Conservation (phyloP, 495 filamentous ascomycete genomes). For the Penicillium lagena region DNA sequence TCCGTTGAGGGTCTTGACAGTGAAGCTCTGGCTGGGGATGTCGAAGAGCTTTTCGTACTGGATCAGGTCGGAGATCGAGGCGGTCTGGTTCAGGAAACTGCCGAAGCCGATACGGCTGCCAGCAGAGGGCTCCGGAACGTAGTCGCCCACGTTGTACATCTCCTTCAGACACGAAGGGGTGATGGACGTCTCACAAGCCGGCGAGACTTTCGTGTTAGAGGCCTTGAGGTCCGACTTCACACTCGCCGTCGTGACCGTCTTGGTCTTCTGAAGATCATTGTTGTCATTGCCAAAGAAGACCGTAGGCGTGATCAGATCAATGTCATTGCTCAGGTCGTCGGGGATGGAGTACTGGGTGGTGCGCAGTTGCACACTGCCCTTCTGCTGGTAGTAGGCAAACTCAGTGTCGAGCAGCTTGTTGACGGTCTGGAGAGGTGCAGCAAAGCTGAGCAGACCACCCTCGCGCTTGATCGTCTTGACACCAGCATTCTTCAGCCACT, state of each 20-base stretch:
- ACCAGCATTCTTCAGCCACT: conserved; percentile 47
- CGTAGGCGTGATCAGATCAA: conserved; percentile 56
- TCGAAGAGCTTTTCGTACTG: conserved; percentile 20
- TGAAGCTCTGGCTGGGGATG: conserved; percentile 47
- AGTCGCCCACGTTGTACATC: conserved; percentile 51
- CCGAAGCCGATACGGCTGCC: conserved; percentile 49
- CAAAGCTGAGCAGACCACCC: conserved; percentile 43
- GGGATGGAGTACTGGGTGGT: conserved; percentile 62
- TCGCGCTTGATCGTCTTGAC: conserved; percentile 35
- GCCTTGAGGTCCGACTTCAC: conserved; percentile 8
- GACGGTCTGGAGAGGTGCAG: conserved; percentile 38
- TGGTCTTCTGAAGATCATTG: conserved; percentile 4
- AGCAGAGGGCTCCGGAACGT: conserved; percentile 36
- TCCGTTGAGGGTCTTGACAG: conserved; percentile 49
- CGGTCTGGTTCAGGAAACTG: conserved; percentile 49
- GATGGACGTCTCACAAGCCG: conserved; percentile 44
- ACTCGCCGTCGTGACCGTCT: conserved; percentile 10
- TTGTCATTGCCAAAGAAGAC: conserved; percentile 45
- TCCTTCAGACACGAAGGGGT: conserved; percentile 54
- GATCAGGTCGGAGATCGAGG: conserved; percentile 28
- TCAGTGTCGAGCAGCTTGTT: conserved; percentile 43
- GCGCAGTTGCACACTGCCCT: conserved; percentile 34
- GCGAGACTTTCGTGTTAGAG: conserved; percentile 13
- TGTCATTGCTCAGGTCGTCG: conserved; percentile 38
- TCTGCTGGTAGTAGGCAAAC: conserved; percentile 35